Percentiles rank a stretch among this genome's conserved stretches.
Evolutionary conservation across 1,284 basidiomycete genomes (phyloP).

Genomic region (Tranzscheliella williamsii): DNA sequence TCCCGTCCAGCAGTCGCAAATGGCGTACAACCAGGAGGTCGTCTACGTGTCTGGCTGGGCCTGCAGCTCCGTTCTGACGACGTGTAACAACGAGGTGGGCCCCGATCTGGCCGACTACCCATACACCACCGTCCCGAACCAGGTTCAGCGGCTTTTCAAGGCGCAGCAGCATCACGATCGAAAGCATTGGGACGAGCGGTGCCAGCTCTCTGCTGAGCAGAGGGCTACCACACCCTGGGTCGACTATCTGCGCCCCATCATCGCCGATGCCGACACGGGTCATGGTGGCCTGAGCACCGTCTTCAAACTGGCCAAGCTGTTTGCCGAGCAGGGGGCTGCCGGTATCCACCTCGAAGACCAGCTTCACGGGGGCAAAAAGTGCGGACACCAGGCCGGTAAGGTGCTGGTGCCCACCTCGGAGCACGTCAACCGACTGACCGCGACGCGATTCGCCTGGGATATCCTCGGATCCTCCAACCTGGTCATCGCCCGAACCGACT

Average conservation of each 20-base stretch:
- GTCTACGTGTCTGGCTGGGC: conserved; percentile 98
- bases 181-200: conserved; percentile 59
- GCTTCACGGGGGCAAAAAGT: conserved; percentile 65
- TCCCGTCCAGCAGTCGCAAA: conserved; percentile 93
- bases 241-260: conserved; percentile 59
- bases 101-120: conserved; percentile 95
- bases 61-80: conserved; percentile 71
- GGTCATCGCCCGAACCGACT: conserved; percentile 86
- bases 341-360: conserved; percentile 60
- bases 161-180: conserved; percentile 60
- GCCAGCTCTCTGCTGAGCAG: conserved; percentile 45
- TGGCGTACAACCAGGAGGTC: conserved; percentile 91
- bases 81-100: conserved; percentile 91
- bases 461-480: conserved; percentile 84
- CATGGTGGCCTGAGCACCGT: conserved; percentile 59
- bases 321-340: conserved; percentile 63
- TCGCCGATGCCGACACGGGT: conserved; percentile 59
- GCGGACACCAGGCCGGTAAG: conserved; percentile 90
- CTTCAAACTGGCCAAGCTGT: conserved; percentile 59
- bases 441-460: conserved; percentile 84
- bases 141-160: conserved; percentile 61
- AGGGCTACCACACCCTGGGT: conserved; percentile 57
- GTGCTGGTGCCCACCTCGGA: conserved; percentile 86
- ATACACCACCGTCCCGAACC: conserved; percentile 88
- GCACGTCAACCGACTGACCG: conserved; percentile 79